Evolutionary conservation across 345 rosid species (phyloP), one percentile per base, ranked within the genome.

Genomic region (Firmiana major): DNA sequence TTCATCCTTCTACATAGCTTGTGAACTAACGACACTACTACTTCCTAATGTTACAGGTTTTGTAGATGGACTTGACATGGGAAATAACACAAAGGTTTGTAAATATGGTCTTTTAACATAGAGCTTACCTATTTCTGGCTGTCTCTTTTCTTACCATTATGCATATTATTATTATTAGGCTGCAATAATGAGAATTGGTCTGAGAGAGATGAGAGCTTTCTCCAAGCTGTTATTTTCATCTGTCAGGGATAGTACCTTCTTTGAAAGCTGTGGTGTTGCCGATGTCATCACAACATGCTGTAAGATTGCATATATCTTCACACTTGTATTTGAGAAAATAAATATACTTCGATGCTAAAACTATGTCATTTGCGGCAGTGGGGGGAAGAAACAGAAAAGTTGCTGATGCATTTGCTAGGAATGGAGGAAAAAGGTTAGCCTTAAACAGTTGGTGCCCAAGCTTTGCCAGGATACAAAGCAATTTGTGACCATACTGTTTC

Each of bases 201-300:
- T 93, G 45, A 84, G 92, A 90, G 99, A 96, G 85, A 96, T 96
- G 98, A 93, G 77, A 85, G 90, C 88, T 49, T 90, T 96, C 40
- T 96, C 97, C 46, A 92, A 93, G 88, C 87, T 90, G 55, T 68
- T 92, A 84, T 96, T 91, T 85, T 85, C 95, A 22, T 90, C 98
- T 22, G 97, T 96, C 74, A 88, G 88, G 82, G 97, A 92, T 84
- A 87, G 82, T 82, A 92, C 98, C 79, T 92, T 92, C 90, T 92
- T 93, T 55, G 99, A 93, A 85, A 96, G 99, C 86, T 93, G 97
- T 15, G 99, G 99, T 13, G 92, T 93, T 43, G 97, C 98, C 71
- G 98, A 96, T 83, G 84, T 96, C 74, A 92, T 93, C 81, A 93
- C 97, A 42, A 96, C 99, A 67, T 92, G 97, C 90, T 85, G 98